phyloP scores from a whole-genome alignment of 805 yeast genomes.

The Yarrowia bubula region DNA sequence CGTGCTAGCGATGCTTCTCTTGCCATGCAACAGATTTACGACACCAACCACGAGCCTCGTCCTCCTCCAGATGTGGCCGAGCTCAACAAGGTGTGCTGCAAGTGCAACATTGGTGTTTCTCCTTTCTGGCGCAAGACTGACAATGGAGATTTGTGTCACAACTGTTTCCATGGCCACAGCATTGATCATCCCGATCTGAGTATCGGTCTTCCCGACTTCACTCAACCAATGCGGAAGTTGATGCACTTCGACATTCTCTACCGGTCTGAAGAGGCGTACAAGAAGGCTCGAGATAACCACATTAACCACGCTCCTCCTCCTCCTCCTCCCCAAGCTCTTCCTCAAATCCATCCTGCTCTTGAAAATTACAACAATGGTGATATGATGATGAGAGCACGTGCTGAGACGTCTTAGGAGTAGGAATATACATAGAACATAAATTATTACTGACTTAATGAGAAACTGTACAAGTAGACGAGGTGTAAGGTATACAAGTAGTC shows the following conservation, averaged over 20 bases:
- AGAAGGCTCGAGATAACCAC: background rate
- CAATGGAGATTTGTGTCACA: background rate
- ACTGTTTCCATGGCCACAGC: background rate
- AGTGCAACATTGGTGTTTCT: slow-evolving; percentile 1
- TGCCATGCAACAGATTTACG: slow-evolving; percentile 13
- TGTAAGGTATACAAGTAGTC: too few species aligned
- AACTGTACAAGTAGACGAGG: too few species aligned
- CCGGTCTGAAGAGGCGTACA: slow-evolving; percentile 1
- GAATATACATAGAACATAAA: slow-evolving; percentile 13
- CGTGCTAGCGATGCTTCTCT: background rate
- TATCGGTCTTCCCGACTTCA: slow-evolving; percentile 4
- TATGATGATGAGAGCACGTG: background rate
- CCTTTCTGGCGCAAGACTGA: slow-evolving; percentile 7
- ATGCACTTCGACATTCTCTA: slow-evolving; percentile 10
- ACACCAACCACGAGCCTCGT: slow-evolving; percentile 4
- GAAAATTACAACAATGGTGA: background rate
- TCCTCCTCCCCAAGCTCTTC: background rate
- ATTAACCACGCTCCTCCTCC: background rate
- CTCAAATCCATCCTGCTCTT: slow-evolving; percentile 7
- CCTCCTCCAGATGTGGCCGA: slow-evolving; percentile 10
- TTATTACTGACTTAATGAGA: slow-evolving; percentile 1
- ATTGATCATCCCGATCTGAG: slow-evolving; percentile 11
- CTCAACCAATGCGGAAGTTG: slow-evolving; percentile 2
- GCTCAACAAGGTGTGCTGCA: slow-evolving; percentile 13
- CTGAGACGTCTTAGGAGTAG: slow-evolving; percentile 1